Percentiles rank a stretch among this genome's conserved stretches.
Evolutionary conservation across 1,139 yeast species (phyloP).

Genomic region (Magnusiomyces starmeri): DNA sequence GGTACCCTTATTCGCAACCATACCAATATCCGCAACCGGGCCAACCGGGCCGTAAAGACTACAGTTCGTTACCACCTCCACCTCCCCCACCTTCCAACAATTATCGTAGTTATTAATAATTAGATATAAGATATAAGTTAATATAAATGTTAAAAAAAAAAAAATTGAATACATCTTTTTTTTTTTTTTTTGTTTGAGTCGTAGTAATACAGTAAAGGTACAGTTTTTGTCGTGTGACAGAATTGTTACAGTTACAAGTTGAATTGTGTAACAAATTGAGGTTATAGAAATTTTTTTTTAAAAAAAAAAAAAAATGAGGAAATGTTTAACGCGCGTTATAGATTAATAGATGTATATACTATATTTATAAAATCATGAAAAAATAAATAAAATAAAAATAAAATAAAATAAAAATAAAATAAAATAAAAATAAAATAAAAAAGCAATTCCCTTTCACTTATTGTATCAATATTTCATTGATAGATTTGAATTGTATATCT

Average conservation of each 20-base stretch:
- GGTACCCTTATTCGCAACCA: background rate
- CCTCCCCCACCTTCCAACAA: constrained; percentile 4
- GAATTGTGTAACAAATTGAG: too few species aligned
- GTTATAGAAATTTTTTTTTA: too few species aligned
- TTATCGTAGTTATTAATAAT: background rate
- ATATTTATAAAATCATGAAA: background rate
- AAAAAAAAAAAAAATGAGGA: too few species aligned
- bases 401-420: background rate
- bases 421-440: background rate
- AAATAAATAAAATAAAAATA: constrained; percentile 3
- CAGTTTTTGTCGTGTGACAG: too few species aligned
- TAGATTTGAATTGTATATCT: background rate
- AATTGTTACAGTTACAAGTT: too few species aligned
- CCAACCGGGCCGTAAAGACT: constrained; percentile 10
- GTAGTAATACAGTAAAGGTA: too few species aligned
- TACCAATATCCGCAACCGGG: constrained; percentile 6
- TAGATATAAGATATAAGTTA: too few species aligned
- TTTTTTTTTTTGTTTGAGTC: too few species aligned
- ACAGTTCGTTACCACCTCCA: constrained; percentile 2
- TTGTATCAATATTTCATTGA: background rate
- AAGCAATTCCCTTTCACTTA: background rate
- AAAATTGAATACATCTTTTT: too few species aligned
- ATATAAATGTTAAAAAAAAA: too few species aligned
- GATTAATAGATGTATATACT: background rate
- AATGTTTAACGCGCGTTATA: too few species aligned